A percentile compares a stretch with the other conserved stretches of the same genome.
These are phyloP conservation scores for Didymella arachidicola DNA, from an alignment of 2,329 filamentous ascomycete genomes.

Conservation along the genomic window DNA sequence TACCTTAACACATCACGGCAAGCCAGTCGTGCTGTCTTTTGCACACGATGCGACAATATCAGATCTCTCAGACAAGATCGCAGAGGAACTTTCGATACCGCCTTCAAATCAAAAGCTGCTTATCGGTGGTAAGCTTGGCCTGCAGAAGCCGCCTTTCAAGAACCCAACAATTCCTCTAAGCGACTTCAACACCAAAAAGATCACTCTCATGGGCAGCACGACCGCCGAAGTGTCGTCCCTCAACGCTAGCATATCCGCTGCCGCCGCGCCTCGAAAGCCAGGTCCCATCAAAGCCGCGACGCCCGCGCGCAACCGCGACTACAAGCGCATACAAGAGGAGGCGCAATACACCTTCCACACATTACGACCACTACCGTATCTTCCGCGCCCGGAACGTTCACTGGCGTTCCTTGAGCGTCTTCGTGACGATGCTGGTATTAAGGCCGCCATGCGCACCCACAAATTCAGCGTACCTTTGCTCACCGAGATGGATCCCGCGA, in stretches of 20 bases:
- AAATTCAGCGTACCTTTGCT: conserved; percentile 84
- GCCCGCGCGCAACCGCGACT: conserved; percentile 53
- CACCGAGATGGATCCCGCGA: conserved; percentile 92
- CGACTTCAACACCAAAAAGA: conserved; percentile 64
- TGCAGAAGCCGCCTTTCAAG: conserved; percentile 71
- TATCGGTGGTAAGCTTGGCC: conserved; percentile 69
- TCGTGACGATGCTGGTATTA: conserved; percentile 84
- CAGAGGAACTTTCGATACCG: conserved; percentile 66
- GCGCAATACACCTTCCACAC: conserved; percentile 81
- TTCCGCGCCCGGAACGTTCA: conserved; percentile 77
- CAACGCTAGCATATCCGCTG: conserved; percentile 51
- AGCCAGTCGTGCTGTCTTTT: conserved; percentile 58
- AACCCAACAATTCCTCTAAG: conserved; percentile 61
- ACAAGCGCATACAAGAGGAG: conserved; percentile 63
- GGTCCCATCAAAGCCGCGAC: conserved; percentile 52
- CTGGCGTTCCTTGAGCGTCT: conserved; percentile 77
- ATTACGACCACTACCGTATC: conserved; percentile 76
- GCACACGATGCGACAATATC: conserved; percentile 60
- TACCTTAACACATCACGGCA: conserved; percentile 64
- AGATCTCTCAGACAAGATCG: conserved; percentile 67
- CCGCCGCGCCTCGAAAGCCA: conserved; percentile 50
- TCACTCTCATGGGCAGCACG: conserved; percentile 71
- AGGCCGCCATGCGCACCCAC: conserved; percentile 81
- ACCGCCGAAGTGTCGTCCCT: conserved; percentile 66
- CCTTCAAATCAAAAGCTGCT: conserved; percentile 71